Base-by-base conservation (phyloP, 495 filamentous ascomycete genomes). In the Jackrogersella multiformis region DNA sequence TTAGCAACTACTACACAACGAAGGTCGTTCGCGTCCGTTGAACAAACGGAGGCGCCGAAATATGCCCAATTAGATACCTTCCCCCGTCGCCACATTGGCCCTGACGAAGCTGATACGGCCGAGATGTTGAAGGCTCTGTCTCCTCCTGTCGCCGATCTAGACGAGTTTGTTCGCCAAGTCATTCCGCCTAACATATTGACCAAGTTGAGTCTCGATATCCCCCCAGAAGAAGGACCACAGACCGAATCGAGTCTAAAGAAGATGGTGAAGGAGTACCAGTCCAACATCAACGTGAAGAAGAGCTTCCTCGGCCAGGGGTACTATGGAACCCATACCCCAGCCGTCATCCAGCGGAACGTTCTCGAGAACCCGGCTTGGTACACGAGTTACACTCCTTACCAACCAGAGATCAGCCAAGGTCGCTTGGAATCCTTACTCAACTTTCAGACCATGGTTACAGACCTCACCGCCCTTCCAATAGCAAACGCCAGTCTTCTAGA, bases 311-410 rank as follows among this genome's bases (percentile, higher is more conserved):
- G 95, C 3, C 88, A 84, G 45, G 95, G 95, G 39, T 99, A 98
- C 83, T 90, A 92, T 57, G 90, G 88, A 12, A 94, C 95, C 36
- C 85, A 88, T 68, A 89, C 92, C 0, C 95, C 95, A 15, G 89
- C 92, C 54, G 95, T 98, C 30, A 97, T 99, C 74, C 92, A 96
- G 79, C 85, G 95, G 70, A 99, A 99, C 75, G 85, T 98, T 7
- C 81, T 99, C 28, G 94, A 99, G 83, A 92, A 88, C 71, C 95
- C 95, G 1, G 96, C 89, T 13, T 99, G 95, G 95, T 99, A 99
- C 78, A 99, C 95, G 38, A 97, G 94, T 76, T 99, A 99, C 74
- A 98, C 95, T 0, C 95, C 95, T 23, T 99, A 99, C 77, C 95
- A 99, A 76, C 94, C 95, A 2, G 95, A 99, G 79, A 98, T 99